phyloP scores from a whole-genome alignment of 2,329 filamentous ascomycete species.

The Blumeriella jaapii region DNA sequence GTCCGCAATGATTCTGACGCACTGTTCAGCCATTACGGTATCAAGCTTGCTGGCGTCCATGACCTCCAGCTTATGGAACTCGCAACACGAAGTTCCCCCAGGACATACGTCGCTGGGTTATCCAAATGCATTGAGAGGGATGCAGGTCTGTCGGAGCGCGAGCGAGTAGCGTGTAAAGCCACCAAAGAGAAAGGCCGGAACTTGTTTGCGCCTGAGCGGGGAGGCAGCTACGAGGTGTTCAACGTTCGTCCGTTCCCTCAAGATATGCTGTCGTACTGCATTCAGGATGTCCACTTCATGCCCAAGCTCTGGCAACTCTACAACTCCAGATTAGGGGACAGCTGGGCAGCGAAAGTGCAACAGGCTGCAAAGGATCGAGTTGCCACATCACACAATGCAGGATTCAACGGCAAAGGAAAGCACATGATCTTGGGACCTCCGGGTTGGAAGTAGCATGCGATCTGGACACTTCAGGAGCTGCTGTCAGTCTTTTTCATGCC shows the following conservation, averaged over 20 bases:
- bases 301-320: constrained; percentile 30
- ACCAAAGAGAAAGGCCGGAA: constrained; percentile 29
- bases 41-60: constrained; percentile 34
- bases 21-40: constrained; percentile 34
- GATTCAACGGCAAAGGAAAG: too few relatives aligned
- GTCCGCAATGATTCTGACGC: constrained; percentile 47
- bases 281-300: constrained; percentile 34
- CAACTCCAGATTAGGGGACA: too few relatives aligned
- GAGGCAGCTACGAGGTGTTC: constrained; percentile 37
- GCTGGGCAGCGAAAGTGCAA: too few relatives aligned
- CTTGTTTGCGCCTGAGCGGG: constrained; percentile 32
- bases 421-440: too few relatives aligned
- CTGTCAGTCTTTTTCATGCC: too few relatives aligned
- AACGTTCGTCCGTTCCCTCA: constrained; percentile 32
- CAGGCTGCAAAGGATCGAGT: too few relatives aligned
- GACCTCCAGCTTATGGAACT: constrained; percentile 48
- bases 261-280: constrained; percentile 35
- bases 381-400: too few relatives aligned
- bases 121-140: constrained; percentile 29
- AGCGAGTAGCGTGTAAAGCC: constrained; percentile 21
- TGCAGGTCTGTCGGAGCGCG: neutral
- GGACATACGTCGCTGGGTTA: constrained; percentile 30
- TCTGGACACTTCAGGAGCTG: too few relatives aligned
- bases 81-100: constrained; percentile 28
- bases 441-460: too few relatives aligned